A percentile compares a stretch with the other conserved stretches of the same genome.
phyloP scores from a whole-genome alignment of 169 alveolate genomes.

The Eimeria necatrix region DNA sequence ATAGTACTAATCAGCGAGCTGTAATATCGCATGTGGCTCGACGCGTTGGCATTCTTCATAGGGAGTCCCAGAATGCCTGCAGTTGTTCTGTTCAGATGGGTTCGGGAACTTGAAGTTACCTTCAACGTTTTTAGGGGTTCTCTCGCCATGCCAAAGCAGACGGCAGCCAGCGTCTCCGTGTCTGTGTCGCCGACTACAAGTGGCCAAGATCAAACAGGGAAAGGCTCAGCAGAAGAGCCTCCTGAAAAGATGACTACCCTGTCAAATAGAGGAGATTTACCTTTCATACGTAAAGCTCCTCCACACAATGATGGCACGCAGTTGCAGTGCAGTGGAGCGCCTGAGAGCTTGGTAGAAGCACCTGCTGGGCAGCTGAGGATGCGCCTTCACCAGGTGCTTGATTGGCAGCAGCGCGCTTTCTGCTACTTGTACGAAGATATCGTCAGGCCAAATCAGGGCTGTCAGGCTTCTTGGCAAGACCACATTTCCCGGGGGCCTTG shows the following conservation, averaged over 20 bases:
- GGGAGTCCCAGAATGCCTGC: neutral
- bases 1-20: neutral
- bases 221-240: neutral
- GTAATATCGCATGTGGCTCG: neutral
- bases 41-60: neutral
- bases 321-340: neutral
- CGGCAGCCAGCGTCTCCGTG: neutral
- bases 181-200: neutral
- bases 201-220: neutral
- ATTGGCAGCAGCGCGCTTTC: constrained; percentile 53
- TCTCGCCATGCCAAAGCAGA: neutral
- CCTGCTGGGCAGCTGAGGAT: constrained; percentile 43
- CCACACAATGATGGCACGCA: neutral
- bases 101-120: constrained; percentile 63
- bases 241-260: neutral
- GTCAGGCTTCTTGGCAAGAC: neutral
- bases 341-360: neutral
- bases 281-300: neutral
- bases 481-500: constrained; percentile 59
- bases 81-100: constrained; percentile 42
- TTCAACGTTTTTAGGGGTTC: constrained; percentile 10
- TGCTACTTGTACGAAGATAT: constrained; percentile 48
- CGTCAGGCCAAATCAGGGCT: neutral
- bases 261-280: neutral
- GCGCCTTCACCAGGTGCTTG: constrained; percentile 60